A percentile compares a stretch with the other conserved stretches of the same genome.
phyloP scores from a whole-genome alignment of 2,329 filamentous ascomycete genomes.

The Botrytis cinerea region DNA sequence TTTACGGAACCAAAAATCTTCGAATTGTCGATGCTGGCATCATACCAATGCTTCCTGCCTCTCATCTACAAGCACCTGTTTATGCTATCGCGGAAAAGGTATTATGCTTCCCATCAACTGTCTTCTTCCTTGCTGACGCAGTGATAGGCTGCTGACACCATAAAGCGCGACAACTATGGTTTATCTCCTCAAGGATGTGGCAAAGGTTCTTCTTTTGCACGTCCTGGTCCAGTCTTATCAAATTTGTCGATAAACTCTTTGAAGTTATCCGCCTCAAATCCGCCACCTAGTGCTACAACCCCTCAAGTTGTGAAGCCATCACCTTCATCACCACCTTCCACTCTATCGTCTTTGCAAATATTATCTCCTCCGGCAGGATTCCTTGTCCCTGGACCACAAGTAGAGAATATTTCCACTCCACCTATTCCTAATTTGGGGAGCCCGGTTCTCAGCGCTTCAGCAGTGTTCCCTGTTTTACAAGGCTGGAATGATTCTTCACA shows the following conservation, averaged over 20 bases:
- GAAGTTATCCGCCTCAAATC: not conserved
- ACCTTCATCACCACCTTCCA: not conserved
- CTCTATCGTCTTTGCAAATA: not conserved
- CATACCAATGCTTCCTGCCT: slow-evolving; percentile 29
- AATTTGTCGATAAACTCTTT: slow-evolving; percentile 18
- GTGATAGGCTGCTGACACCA: slow-evolving; percentile 35
- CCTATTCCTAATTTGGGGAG: not conserved
- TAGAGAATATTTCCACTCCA: slow-evolving; percentile 7
- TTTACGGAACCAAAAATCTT: slow-evolving; percentile 32
- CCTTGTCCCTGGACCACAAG: not conserved
- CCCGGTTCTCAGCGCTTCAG: not conserved
- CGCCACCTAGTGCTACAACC: not conserved
- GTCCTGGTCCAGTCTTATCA: slow-evolving; percentile 22
- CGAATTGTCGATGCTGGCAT: slow-evolving; percentile 35
- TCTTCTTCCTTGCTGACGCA: not conserved
- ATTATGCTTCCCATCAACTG: slow-evolving; percentile 33
- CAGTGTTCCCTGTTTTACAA: not conserved
- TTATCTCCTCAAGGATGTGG: slow-evolving; percentile 28
- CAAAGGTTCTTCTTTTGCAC: slow-evolving; percentile 17
- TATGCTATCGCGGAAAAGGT: slow-evolving; percentile 34
- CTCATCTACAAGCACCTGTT: slow-evolving; percentile 29
- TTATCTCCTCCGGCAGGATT: not conserved
- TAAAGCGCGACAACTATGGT: slow-evolving; percentile 33
- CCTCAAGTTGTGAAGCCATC: not conserved
- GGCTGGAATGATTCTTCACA: slow-evolving; percentile 10